Evolutionary conservation across 371 early-diverging fungal species (phyloP), one percentile per base, ranked within the genome.

Genomic region (Mucor lusitanicus): DNA sequence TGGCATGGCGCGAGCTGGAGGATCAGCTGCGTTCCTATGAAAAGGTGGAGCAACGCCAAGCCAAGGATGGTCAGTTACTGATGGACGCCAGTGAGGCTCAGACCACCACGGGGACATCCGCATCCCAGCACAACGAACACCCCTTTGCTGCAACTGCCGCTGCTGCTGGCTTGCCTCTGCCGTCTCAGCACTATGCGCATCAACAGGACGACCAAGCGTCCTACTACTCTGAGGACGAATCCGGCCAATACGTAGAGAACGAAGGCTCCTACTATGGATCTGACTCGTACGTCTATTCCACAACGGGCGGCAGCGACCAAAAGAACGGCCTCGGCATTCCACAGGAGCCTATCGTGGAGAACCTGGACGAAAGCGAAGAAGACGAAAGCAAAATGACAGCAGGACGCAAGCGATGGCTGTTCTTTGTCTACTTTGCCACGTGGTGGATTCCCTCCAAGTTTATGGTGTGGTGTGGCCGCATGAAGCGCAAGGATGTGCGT

Each of bases 391-490:
- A 78, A n/a, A 74, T 75, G 75, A 72, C 87, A 65, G 61, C 70
- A n/a, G 84, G 73, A 6, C 85, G 91, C 57, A 82, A 82, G 40
- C 83, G 87, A 59, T 98, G 98, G 99, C 74, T 97, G 4, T 85
- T 82, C 55, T 82, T 91, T 70, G 94, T 94, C 3, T 94, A 92
- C 91, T 72, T 83, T 17, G 71, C 91, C 39, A 98, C 98, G 0
- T 95, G 92, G 91, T 96, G 94, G 92, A 86, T 95, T 27, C 96
- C 95, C 9, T 79, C 87, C 40, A 83, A 76, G 23, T 86, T 85
- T 57, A 72, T 95, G 73, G 63, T 74, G 19, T 79, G 82, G 70
- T 87, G 92, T 74, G 94, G 92, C 67, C 81, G 87, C 53, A 94
- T 95, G 90, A 88, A 88, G 67, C 88, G 88, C 23, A 84, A 82